phyloP scores from a whole-genome alignment of 78 protist genomes.

The Protostelium mycophagum region DNA sequence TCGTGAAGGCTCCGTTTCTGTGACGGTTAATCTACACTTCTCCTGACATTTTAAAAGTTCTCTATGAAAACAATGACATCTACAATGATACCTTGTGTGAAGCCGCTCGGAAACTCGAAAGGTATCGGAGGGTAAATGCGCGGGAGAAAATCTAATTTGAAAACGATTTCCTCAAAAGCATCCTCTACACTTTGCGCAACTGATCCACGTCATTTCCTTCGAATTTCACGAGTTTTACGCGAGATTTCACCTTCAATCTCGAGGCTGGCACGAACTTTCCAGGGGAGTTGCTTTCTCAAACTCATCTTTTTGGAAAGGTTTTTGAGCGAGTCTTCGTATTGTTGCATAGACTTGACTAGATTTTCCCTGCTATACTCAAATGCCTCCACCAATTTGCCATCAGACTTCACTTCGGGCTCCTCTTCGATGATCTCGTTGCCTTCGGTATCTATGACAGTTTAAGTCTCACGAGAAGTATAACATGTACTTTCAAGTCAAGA shows the following conservation, averaged over 20 bases:
- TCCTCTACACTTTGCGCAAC: neutral
- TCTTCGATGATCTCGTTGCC: no score
- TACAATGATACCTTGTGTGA: no score
- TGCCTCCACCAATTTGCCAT: no score
- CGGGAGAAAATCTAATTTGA: neutral
- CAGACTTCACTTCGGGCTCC: no score
- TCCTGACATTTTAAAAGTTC: no score
- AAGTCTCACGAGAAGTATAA: neutral
- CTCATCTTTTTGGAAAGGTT: neutral
- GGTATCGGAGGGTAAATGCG: neutral
- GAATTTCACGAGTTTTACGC: no score
- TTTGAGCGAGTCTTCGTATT: neutral
- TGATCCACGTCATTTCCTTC: no score
- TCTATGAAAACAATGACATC: no score
- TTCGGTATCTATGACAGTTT: no score
- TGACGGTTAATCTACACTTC: no score
- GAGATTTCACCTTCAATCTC: neutral
- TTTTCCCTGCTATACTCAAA: neutral
- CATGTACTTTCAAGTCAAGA: no score
- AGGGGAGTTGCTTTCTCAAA: neutral
- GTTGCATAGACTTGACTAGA: neutral
- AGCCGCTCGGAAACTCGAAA: neutral
- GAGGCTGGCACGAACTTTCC: neutral
- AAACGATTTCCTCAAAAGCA: neutral
- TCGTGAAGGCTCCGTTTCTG: neutral